Base-by-base conservation (phyloP, 257 asterid species). In the Nicotiana knightiana region DNA sequence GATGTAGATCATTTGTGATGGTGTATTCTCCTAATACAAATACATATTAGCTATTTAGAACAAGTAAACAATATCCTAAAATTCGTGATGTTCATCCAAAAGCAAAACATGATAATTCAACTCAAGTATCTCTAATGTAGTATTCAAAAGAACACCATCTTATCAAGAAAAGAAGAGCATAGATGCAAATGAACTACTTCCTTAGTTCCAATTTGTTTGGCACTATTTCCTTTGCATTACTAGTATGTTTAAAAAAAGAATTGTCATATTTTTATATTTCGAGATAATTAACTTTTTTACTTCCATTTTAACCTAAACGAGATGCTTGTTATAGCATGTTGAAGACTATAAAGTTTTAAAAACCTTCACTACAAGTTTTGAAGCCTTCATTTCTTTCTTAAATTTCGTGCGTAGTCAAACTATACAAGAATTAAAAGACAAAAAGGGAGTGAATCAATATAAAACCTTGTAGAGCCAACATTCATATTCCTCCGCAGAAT, bases 401-500 rank as follows among this genome's bases (percentile, higher is more conserved):
- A 43, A 43, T 0, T 39, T 39, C 3, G 0, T 32, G 33, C 0
- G 0, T 32, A 43, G 51, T 43, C 12, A 43, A 43, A 43, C 12
- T 43, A 9, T 43, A 43, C 18, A 1, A 12, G 2, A 79, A 66
- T 53, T 17, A 30, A 26, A 17, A 2, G 64, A 6, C 15, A 18
- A 83, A 43, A 51, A n/a, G 58, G 17, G 1, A 3, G 15, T 13
- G 11, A 53, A 21, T 82, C 28, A 68, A 24, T 61, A 82, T 17
- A 81, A 32, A 75, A 93, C 93, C 93, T 93, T 32, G 94, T 88
- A 4, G 93, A 88, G 67, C 87, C 93, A 33, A 95, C 95, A 83
- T 88, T 89, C 48, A 95, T 18, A 85, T 90, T 91, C 77, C 98
- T 92, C 83, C 94, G 93, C 79, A 95, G 92, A 81, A 95, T 90